phyloP scores from a whole-genome alignment of 495 filamentous ascomycete species.

The Evansstolkia leycettana region DNA sequence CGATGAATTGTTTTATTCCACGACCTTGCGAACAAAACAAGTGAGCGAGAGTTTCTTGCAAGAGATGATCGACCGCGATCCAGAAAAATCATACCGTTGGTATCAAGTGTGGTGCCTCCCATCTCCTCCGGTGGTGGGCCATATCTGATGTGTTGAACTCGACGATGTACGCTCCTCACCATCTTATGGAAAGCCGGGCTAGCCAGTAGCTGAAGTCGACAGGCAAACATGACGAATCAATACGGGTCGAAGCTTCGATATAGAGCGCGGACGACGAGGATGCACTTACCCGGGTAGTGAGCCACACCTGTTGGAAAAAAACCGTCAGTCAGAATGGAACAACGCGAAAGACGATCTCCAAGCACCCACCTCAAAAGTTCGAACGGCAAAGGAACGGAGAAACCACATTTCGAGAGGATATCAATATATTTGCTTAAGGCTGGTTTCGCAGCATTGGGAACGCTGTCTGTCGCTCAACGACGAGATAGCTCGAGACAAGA shows the following conservation, averaged over 20 bases:
- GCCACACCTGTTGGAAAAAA: slow-evolving; percentile 21
- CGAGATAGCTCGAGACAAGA: too few species aligned
- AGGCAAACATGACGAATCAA: slow-evolving; percentile 1
- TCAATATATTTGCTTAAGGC: too few species aligned
- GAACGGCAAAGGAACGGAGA: slow-evolving; percentile 20
- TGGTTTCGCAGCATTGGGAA: too few species aligned
- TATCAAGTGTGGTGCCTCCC: slow-evolving; percentile 42
- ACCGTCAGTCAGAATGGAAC: slow-evolving; percentile 1
- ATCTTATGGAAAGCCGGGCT: slow-evolving; percentile 48
- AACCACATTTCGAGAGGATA: too few species aligned
- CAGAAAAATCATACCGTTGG: slow-evolving; percentile 26
- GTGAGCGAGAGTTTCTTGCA: slow-evolving; percentile 7
- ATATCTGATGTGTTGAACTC: slow-evolving; percentile 36
- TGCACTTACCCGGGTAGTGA: slow-evolving; percentile 26
- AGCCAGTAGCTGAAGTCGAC: slow-evolving; percentile 41
- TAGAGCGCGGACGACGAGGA: not conserved
- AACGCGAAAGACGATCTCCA: not conserved
- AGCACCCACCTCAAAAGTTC: slow-evolving; percentile 34
- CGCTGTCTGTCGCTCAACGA: too few species aligned
- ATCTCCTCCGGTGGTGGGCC: slow-evolving; percentile 46
- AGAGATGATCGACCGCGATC: slow-evolving; percentile 1
- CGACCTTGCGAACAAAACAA: slow-evolving; percentile 11
- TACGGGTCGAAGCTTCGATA: not conserved
- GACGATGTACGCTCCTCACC: slow-evolving; percentile 43
- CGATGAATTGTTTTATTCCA: slow-evolving; percentile 31